phyloP scores from a whole-genome alignment of 1,139 yeast genomes.

The Lodderomyces parapsilosis region DNA sequence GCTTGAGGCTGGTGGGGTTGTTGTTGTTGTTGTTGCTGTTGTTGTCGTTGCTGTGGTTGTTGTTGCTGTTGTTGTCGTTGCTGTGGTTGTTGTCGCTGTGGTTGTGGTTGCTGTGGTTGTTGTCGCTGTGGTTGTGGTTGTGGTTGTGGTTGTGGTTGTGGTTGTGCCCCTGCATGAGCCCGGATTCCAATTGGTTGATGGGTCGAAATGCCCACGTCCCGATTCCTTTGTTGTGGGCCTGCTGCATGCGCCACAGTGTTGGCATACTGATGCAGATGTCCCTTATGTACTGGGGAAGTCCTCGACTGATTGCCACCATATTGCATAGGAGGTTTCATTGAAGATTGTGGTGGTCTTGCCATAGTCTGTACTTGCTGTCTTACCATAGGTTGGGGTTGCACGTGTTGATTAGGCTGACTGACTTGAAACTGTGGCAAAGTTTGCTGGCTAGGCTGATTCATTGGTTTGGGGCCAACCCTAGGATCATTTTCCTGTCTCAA shows the following conservation, averaged over 20 bases:
- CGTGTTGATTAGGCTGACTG: background rate
- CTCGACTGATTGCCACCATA: background rate
- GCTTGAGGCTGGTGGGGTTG: no score
- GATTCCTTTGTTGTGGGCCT: conserved; percentile 1
- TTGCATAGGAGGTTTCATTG: background rate
- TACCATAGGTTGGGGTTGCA: background rate
- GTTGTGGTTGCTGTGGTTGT: no score
- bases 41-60: no score
- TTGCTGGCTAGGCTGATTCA: conserved; percentile 6
- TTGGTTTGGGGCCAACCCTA: background rate
- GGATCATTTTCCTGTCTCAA: background rate
- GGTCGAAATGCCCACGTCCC: background rate
- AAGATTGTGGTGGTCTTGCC: conserved; percentile 8
- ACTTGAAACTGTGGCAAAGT: conserved; percentile 4
- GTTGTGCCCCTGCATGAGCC: no score
- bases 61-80: no score
- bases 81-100: no score
- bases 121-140: no score
- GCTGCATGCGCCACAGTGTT: conserved; percentile 1
- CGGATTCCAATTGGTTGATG: conserved; percentile 7
- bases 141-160: no score
- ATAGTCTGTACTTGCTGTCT: background rate
- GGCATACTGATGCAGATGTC: conserved; percentile 9
- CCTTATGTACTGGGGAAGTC: conserved; percentile 14
- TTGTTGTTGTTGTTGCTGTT: no score